phyloP scores from a whole-genome alignment of 257 asterid genomes.

The Solanum chmielewskii region DNA sequence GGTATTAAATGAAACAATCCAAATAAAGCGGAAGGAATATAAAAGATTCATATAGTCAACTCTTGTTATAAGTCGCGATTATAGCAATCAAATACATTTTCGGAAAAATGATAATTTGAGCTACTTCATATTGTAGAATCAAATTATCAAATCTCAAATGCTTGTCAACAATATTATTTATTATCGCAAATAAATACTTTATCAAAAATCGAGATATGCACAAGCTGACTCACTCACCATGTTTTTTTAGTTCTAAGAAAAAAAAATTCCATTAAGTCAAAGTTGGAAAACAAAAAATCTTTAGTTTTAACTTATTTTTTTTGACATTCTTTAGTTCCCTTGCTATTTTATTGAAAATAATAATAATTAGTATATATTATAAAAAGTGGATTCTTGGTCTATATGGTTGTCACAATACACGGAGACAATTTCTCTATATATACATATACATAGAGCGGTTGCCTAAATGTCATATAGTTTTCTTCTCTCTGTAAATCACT shows the following conservation, averaged over 20 bases:
- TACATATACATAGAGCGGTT: neutral
- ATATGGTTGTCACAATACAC: neutral
- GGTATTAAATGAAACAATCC: neutral
- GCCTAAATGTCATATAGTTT: neutral
- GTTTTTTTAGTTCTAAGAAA: too few relatives aligned
- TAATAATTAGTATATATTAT: neutral
- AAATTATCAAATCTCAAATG: too few relatives aligned
- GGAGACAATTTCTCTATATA: neutral
- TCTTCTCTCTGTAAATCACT: neutral
- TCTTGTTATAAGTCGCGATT: too few relatives aligned
- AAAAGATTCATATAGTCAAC: neutral
- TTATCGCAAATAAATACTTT: neutral
- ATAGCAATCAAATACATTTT: neutral
- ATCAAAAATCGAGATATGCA: neutral
- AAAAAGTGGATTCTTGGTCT: slow-evolving; percentile 25
- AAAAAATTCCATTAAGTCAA: neutral
- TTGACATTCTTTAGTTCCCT: neutral
- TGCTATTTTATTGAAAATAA: neutral
- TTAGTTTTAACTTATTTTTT: neutral
- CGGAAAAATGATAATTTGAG: too few relatives aligned
- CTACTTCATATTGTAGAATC: neutral
- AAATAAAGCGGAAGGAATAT: neutral
- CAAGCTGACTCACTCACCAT: neutral
- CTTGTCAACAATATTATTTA: neutral
- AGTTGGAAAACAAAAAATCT: neutral